Base-by-base conservation (phyloP, 2,329 filamentous ascomycete genomes). In the Diatrype stigma region DNA sequence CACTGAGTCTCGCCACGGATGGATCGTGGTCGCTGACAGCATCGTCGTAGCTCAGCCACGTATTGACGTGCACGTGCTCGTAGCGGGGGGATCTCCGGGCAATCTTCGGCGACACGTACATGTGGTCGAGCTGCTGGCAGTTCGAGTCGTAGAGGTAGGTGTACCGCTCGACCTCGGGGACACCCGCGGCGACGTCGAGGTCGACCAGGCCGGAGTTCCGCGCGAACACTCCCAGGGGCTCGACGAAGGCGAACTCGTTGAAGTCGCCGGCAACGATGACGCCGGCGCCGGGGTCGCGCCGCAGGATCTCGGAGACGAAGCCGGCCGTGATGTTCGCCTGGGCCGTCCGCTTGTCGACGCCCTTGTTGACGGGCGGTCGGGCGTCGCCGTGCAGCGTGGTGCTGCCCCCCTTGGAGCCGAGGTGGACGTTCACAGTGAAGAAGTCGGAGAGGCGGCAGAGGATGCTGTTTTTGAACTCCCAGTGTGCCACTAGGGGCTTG, bases 361-460 rank as follows among this genome's bases (percentile, higher is more conserved):
- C 85, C 8, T 77, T 78, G 64, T 90, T 89, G 10, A 86, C 73
- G 0, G 86, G 86, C 1, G 86, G 82, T 8, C 86, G 74, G 0
- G 77, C 70, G 60, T 89, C 85, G 7, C 86, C 85, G 54, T 88
- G 79, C 10, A 88, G 67, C 7, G 79, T 78, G 6, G 81, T 80
- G 21, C 81, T 79, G 35, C 86, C 86, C 26, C 83, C 83, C 70
- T 89, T 89, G 60, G 78, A 82, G 1, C 75, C 75, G 60, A 82
- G 82, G 70, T 89, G 86, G 37, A 89, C 82, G 61, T 89, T 89
- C 55, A 90, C 73, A 2, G 86, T 88, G 67, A 87, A 89, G 68
- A 89, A 44, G 40, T 44, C 40, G 23, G 40, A 26, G 12, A 44
- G 22, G 22, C 40, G 40, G 40, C 40, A 44, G 12, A 26, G 14